Evolutionary conservation across 169 alveolate genomes (phyloP), one percentile per base, ranked within the genome.

Genomic region (Eimeria acervulina): DNA sequence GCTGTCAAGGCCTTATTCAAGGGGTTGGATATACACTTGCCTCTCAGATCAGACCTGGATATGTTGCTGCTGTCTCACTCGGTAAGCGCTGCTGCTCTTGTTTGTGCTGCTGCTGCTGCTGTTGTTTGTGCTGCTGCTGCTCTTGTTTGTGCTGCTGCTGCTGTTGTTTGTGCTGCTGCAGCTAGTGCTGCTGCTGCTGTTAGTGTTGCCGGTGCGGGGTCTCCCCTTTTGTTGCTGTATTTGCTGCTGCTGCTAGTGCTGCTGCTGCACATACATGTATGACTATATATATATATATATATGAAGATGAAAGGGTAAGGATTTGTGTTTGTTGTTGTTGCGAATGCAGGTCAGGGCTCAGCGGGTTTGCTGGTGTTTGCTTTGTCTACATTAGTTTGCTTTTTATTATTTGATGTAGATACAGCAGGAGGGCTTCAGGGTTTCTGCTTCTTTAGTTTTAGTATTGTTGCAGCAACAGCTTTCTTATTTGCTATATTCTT

Each of bases 11-110:
- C 12, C 51, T 74, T 28, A 74, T 74, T 28, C 85, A 74, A 21
- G 85, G 85, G 12, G 85, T 74, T 26, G 85, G 85, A 12, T 74
- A 74, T 42, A 74, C 85, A n/a, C 52, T 74, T 13, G 31, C 85
- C 10, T 74, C 52, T 12, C 85, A 74, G 52, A 74, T 74, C 51
- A n/a, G 52, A 28, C 84, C 44, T 28, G 38, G 38, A 5, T 26
- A 26, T 72, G 84, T 33, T 26, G 84, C 84, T 33, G 38, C 51
- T 72, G 84, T 33, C 38, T 26, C 44, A 15, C 51, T 72, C 2
- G 84, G 38, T 72, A 28, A 8, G 76, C 19, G 19, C 19, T 8
- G 5, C 10, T 66, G 15, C 19, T 8, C 19, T 66, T 23, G n/a
- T n/a, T n/a, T n/a, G n/a, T n/a, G n/a, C n/a, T n/a, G n/a, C n/a